Conservation (phyloP, 108 stramenopile genomes). For the Mediolabrus comicus region DNA sequence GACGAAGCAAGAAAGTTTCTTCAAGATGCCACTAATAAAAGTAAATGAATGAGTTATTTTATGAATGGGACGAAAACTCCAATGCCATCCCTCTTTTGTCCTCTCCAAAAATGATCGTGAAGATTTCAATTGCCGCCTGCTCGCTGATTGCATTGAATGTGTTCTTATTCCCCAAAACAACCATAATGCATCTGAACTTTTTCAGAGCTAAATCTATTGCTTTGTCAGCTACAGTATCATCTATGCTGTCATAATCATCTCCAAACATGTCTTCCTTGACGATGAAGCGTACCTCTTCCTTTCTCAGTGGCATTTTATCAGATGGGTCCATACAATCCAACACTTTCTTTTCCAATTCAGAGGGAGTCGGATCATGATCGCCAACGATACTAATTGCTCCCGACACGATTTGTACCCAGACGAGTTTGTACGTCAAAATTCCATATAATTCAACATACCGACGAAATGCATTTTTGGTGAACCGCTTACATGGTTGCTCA, state of each 20-base stretch:
- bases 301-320: neutral
- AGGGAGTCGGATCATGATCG: neutral
- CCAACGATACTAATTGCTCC: neutral
- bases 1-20: neutral
- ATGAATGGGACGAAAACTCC: neutral
- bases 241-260: neutral
- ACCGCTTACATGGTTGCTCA: neutral
- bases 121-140: neutral
- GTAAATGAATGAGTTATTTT: neutral
- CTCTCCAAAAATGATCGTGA: neutral
- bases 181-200: neutral
- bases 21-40: neutral
- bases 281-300: neutral
- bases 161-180: neutral
- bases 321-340: neutral
- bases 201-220: neutral
- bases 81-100: neutral
- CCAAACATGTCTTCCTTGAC: neutral
- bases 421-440: neutral
- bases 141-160: neutral
- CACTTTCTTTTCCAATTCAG: neutral
- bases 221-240: neutral
- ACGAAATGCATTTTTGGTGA: neutral
- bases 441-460: neutral
- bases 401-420: neutral